Evolutionary conservation across 352 stramenopile genomes (phyloP).

Genomic region (Phytophthora citrophthora): DNA sequence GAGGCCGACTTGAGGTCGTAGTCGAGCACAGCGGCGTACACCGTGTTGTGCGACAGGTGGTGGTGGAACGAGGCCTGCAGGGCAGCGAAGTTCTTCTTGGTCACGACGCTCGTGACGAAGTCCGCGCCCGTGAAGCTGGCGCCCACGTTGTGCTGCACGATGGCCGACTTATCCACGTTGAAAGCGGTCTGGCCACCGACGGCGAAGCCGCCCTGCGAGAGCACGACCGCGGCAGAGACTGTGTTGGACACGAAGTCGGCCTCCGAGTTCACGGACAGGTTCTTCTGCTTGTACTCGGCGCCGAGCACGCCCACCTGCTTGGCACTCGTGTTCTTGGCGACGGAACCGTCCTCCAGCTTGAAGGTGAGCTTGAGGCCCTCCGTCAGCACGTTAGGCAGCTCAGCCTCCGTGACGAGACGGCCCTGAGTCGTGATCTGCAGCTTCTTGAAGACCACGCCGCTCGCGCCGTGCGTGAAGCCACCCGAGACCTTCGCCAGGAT

Average conservation of each 20-base stretch:
- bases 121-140: constrained; percentile 72
- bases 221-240: constrained; percentile 57
- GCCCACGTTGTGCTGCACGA: constrained; percentile 83
- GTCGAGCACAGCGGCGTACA: constrained; percentile 82
- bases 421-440: constrained; percentile 86
- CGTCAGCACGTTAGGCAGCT: constrained; percentile 80
- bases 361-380: constrained; percentile 82
- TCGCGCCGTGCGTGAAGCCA: constrained; percentile 74
- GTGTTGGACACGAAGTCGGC: constrained; percentile 80
- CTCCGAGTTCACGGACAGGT: constrained; percentile 75
- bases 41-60: constrained; percentile 75
- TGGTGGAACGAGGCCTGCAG: constrained; percentile 87
- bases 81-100: constrained; percentile 85
- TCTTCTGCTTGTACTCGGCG: constrained; percentile 81
- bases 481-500: constrained; percentile 85
- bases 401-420: constrained; percentile 76
- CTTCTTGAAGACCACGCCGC: constrained; percentile 85
- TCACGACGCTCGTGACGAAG: constrained; percentile 74
- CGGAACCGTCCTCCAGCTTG: constrained; percentile 84
- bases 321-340: constrained; percentile 75
- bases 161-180: constrained; percentile 82
- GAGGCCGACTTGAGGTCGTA: constrained; percentile 86
- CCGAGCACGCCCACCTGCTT: constrained; percentile 80
- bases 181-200: constrained; percentile 77
- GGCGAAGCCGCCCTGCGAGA: constrained; percentile 70